A percentile compares a stretch with the other conserved stretches of the same genome.
These are phyloP conservation scores for Penicillium soppii DNA, from an alignment of 495 filamentous ascomycete species.

Conservation along the genomic window DNA sequence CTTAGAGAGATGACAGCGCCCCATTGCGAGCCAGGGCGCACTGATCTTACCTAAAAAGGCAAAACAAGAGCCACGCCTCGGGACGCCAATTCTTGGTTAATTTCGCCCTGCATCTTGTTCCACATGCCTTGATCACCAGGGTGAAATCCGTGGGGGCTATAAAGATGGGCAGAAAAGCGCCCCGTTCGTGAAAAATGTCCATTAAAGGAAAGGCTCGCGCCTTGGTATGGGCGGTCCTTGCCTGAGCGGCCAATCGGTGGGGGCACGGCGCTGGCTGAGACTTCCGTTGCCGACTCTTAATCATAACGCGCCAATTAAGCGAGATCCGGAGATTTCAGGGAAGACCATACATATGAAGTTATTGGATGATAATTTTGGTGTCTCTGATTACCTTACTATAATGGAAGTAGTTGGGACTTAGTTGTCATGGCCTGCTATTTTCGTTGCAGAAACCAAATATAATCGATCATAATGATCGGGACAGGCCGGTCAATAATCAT, in stretches of 20 bases:
- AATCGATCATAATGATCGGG: too few relatives aligned
- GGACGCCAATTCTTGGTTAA: not conserved
- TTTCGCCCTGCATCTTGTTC: not conserved
- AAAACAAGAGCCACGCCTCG: not conserved
- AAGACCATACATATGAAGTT: not conserved
- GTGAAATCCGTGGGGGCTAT: not conserved
- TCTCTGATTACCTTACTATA: not conserved
- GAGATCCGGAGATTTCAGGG: not conserved
- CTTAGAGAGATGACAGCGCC: not conserved
- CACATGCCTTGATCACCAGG: not conserved
- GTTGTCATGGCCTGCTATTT: too few relatives aligned
- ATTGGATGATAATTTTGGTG: too few relatives aligned
- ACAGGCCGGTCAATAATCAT: too few relatives aligned
- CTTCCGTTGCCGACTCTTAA: slow-evolving; percentile 3
- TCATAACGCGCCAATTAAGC: slow-evolving; percentile 8
- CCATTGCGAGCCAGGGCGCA: not conserved
- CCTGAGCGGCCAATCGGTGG: slow-evolving; percentile 8
- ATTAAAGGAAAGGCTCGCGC: slow-evolving; percentile 28
- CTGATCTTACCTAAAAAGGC: not conserved
- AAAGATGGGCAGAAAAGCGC: not conserved
- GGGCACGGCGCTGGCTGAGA: not conserved
- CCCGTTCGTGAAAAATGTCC: slow-evolving; percentile 20
- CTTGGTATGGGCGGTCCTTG: slow-evolving; percentile 10
- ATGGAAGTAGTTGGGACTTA: too few relatives aligned
- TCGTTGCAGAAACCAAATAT: too few relatives aligned